Percentiles rank a stretch among this genome's conserved stretches.
Evolutionary conservation across 352 stramenopile species (phyloP).

Genomic region (Aphanomyces stellatus): DNA sequence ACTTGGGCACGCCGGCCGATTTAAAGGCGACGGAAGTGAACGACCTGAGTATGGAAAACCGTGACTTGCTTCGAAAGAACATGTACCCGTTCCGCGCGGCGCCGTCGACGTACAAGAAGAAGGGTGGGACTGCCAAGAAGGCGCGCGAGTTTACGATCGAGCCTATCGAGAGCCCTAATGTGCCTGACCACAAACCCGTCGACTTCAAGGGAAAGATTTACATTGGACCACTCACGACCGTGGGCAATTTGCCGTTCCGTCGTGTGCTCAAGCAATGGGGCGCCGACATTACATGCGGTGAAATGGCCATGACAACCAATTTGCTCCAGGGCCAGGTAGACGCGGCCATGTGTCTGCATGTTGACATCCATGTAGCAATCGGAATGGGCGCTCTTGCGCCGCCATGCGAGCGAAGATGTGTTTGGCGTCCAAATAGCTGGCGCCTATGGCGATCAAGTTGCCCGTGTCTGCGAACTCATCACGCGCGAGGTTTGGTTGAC

Average conservation of each 20-base stretch:
- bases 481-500: conserved; percentile 69
- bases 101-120: conserved; percentile 56
- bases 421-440: conserved; percentile 98
- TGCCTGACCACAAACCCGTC: conserved; percentile 83
- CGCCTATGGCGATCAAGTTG: conserved; percentile 90
- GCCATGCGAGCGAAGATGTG: conserved; percentile 94
- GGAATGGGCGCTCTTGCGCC: conserved; percentile 96
- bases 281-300: conserved; percentile 98
- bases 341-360: too few relatives aligned
- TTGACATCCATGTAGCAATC: conserved; percentile 41
- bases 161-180: conserved; percentile 30
- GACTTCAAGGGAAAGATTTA: conserved; percentile 99
- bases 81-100: conserved; percentile 85
- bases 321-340: conserved; percentile 85
- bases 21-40: conserved; percentile 64
- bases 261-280: conserved; percentile 95
- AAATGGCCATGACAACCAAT: conserved; percentile 96
- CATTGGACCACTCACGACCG: conserved; percentile 97
- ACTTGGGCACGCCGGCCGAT: conserved; percentile 25
- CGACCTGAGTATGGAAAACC: conserved; percentile 76
- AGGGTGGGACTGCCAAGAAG: conserved; percentile 30
- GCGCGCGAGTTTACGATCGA: conserved; percentile 23
- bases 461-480: conserved; percentile 88
- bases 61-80: conserved; percentile 86
- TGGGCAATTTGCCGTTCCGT: conserved; percentile 99